Evolutionary conservation across 139 green algal species (phyloP).

Genomic region (Parachlorella kessleri): DNA sequence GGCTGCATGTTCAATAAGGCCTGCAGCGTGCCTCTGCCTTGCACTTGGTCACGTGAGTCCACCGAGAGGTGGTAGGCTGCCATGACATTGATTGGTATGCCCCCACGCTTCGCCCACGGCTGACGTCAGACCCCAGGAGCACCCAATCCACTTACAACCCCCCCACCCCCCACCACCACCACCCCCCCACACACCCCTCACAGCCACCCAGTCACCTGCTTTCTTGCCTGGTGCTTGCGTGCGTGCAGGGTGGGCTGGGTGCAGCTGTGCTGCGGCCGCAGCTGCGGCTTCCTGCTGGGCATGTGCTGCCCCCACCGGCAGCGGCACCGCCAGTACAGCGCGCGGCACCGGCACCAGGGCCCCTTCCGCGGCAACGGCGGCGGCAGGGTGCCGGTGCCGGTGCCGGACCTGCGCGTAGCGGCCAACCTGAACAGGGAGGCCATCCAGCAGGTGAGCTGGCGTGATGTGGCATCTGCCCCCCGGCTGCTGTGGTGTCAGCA

Average conservation of each 20-base stretch:
- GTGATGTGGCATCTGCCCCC: not conserved
- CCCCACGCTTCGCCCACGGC: too few species aligned
- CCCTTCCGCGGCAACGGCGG: too few species aligned
- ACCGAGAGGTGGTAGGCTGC: too few species aligned
- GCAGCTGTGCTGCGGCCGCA: slow-evolving; percentile 49
- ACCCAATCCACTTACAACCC: too few species aligned
- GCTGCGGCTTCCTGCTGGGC: slow-evolving; percentile 33
- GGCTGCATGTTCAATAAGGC: too few species aligned
- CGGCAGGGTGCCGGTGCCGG: not conserved
- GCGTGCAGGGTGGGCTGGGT: slow-evolving; percentile 33
- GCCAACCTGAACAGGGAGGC: slow-evolving; percentile 53
- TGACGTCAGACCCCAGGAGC: too few species aligned
- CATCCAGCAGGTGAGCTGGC: slow-evolving; percentile 41
- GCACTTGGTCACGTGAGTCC: too few species aligned
- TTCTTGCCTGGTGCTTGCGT: too few species aligned
- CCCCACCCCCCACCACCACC: not conserved
- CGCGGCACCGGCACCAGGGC: too few species aligned
- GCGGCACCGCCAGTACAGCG: not conserved
- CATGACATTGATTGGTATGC: too few species aligned
- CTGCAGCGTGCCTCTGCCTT: too few species aligned
- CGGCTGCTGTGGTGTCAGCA: not conserved
- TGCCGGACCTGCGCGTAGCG: slow-evolving; percentile 29
- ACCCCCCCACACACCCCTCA: not conserved
- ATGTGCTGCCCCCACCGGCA: not conserved
- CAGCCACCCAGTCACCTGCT: not conserved